A percentile compares a stretch with the other conserved stretches of the same genome.
Conservation (phyloP, 2,329 filamentous ascomycete species). For the Ampelomyces quisqualis region DNA sequence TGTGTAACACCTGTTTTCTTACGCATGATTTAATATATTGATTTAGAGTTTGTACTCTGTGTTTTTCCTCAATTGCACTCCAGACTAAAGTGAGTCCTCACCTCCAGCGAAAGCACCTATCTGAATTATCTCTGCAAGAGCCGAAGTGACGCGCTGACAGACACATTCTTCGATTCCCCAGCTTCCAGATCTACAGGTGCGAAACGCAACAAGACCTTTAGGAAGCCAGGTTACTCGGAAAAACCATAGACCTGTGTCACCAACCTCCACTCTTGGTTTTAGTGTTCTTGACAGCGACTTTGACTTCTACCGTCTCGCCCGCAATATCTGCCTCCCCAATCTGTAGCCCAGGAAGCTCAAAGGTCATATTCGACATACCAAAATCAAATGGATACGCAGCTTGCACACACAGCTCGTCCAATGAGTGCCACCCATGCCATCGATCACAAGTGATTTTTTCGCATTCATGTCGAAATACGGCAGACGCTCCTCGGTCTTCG, state of each 20-base stretch:
- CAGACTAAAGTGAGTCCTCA: neutral
- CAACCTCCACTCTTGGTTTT: neutral
- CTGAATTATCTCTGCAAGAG: neutral
- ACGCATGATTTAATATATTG: neutral
- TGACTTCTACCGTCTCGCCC: neutral
- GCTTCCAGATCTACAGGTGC: neutral
- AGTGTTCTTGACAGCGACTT: neutral
- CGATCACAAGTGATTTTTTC: constrained; percentile 1
- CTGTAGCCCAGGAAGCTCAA: neutral
- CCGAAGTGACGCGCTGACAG: neutral
- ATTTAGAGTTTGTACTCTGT: neutral
- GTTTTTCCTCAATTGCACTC: constrained; percentile 8
- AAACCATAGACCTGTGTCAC: neutral
- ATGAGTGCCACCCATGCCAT: neutral
- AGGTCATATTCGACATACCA: neutral
- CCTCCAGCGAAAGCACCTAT: neutral
- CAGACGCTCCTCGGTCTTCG: neutral
- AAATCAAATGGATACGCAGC: neutral
- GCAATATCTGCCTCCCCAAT: neutral
- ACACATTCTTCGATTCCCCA: neutral
- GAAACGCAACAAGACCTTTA: neutral
- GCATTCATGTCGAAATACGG: neutral
- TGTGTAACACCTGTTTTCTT: no score
- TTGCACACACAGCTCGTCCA: neutral
- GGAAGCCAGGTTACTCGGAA: neutral